Percentiles rank a stretch among this genome's conserved stretches.
Evolutionary conservation across 192 early-diverging fungal genomes (phyloP).

Genomic region (Gonapodya prolifera): DNA sequence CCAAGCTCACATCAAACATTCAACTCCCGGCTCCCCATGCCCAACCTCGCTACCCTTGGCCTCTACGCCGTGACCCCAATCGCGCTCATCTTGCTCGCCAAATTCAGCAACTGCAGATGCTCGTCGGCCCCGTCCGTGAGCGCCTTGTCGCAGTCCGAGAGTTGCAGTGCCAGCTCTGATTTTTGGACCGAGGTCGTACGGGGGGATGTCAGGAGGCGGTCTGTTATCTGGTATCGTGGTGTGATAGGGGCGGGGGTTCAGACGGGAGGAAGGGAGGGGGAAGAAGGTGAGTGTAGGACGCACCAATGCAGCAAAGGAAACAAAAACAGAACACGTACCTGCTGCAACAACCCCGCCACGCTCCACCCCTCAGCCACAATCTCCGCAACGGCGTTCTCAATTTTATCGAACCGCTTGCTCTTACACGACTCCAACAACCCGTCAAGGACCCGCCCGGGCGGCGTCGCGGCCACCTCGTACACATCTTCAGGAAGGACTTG

Average conservation of each 20-base stretch:
- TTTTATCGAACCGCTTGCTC: conserved; percentile 23
- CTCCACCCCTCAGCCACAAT: conserved; percentile 63
- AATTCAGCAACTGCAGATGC: conserved; percentile 64
- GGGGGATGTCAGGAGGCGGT: too few relatives aligned
- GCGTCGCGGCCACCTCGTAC: conserved; percentile 46
- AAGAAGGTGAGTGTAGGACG: conserved; percentile 2
- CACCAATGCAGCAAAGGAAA: neutral
- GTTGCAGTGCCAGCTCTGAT: conserved; percentile 44
- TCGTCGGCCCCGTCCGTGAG: conserved; percentile 85
- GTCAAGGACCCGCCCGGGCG: conserved; percentile 51
- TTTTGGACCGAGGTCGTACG: conserved; percentile 63
- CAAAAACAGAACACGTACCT: conserved; percentile 26
- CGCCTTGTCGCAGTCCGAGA: conserved; percentile 58
- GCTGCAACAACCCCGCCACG: conserved; percentile 54
- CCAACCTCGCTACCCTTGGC: too few relatives aligned
- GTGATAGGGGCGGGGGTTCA: conserved; percentile 33
- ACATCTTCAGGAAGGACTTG: neutral
- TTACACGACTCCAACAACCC: conserved; percentile 42
- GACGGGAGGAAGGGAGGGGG: neutral
- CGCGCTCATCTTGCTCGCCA: conserved; percentile 27
- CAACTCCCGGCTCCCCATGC: too few relatives aligned
- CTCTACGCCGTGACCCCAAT: too few relatives aligned
- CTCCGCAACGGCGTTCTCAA: conserved; percentile 37
- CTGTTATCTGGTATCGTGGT: conserved; percentile 46
- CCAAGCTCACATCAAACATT: too few relatives aligned